Base-by-base conservation (phyloP, 139 green algal genomes). In the Picochlorum sp. region DNA sequence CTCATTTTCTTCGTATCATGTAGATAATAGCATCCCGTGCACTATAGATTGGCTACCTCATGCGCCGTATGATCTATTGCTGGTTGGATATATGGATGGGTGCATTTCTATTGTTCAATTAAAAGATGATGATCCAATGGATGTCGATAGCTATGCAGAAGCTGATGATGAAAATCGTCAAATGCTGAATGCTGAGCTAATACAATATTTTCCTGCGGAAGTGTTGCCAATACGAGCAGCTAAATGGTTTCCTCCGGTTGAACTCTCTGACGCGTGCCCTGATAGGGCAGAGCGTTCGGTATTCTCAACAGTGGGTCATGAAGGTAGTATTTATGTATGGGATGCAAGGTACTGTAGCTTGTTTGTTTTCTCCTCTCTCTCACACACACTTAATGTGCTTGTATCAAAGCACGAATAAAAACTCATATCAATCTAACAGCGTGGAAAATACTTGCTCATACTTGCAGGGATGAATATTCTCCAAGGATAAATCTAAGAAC, bases 71-170 rank as follows among this genome's bases (percentile, higher is more conserved):
- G 74, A 81, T 51, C 31, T 73, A 30, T 55, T 87, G 50, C 43
- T 82, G 7, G 57, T 87, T 22, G 79, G 79, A 2, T 74, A 72
- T 59, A 82, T 68, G 78, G 79, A 87, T 36, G 79, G 79, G 31
- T 69, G 45, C 18, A 71, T 80, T 13, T 59, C 62, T 7, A 43
- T 85, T 1, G 16, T 65, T 4, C 28, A 64, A 36, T 30, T 67
- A 12, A 22, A 43, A 24, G 35, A 40, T 30, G n/a, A 20, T 6
- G 12, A 8, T 12, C 12, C 35, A 41, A 41, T 41, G 35, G 35
- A 41, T n/a, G 9, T n/a, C 35, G 12, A 12, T 26, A 59, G 51
- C 22, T n/a, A n/a, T n/a, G n/a, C n/a, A n/a, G 39, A 59, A 9
- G 7, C 51, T 47, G 33, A 33, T 28, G 55, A 57, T 14, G 20